These are phyloP conservation scores for Acanthamoeba triangularis DNA, from an alignment of 208 protist species.

Conservation along the genomic window DNA sequence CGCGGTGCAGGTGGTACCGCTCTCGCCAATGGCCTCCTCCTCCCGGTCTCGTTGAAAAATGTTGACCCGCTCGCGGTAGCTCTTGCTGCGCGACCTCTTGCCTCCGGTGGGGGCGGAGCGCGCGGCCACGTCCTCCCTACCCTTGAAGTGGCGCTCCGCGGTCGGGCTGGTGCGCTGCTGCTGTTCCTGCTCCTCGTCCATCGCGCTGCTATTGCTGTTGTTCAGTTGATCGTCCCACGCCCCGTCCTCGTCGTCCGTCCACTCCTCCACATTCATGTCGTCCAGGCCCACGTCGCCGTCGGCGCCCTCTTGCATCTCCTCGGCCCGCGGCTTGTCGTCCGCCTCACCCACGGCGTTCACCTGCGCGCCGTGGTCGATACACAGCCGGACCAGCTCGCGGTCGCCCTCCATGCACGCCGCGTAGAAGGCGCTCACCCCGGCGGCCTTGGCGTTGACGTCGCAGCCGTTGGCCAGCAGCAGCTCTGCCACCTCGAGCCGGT, in stretches of 20 bases:
- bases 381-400: conserved; percentile 4
- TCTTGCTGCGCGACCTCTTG: conserved; percentile 54
- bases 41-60: conserved; percentile 10
- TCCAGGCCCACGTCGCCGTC: not conserved
- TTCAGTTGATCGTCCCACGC: not conserved
- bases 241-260: conserved; percentile 1
- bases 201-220: not conserved
- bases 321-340: not conserved
- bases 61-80: conserved; percentile 37
- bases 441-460: conserved; percentile 41
- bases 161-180: not conserved
- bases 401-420: conserved; percentile 15
- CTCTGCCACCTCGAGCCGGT: conserved; percentile 31
- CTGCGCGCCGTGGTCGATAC: not conserved
- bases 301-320: not conserved
- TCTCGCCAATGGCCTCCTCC: conserved; percentile 45
- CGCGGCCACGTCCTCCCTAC: not conserved
- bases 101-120: not conserved
- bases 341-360: not conserved
- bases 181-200: not conserved
- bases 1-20: not conserved
- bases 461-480: conserved; percentile 20
- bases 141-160: not conserved
- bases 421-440: conserved; percentile 33
- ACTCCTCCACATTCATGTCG: conserved; percentile 47